phyloP scores from a whole-genome alignment of 2,329 filamentous ascomycete species.

The Cercospora zeina region DNA sequence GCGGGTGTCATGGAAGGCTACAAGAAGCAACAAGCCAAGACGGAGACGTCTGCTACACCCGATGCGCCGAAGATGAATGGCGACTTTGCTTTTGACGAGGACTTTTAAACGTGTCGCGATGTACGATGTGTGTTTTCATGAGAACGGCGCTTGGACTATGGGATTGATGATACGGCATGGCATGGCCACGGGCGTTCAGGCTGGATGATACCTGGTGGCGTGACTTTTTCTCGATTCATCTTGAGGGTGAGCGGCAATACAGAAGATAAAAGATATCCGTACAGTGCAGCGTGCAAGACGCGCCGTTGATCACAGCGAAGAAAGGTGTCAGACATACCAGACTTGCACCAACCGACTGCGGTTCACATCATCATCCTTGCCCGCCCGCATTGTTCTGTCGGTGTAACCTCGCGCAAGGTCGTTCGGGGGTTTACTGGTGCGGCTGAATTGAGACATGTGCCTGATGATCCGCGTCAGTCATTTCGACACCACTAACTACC shows the following conservation, averaged over 20 bases:
- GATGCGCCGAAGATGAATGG: slow-evolving; percentile 58
- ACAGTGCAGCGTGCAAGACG: slow-evolving; percentile 13
- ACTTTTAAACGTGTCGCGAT: slow-evolving; percentile 68
- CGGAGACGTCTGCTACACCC: slow-evolving; percentile 37
- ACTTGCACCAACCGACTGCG: neutral
- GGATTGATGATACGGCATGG: slow-evolving; percentile 17
- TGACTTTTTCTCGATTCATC: slow-evolving; percentile 6
- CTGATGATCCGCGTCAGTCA: slow-evolving; percentile 12
- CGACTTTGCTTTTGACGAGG: slow-evolving; percentile 92
- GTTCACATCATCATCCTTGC: slow-evolving; percentile 10
- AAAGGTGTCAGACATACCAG: neutral
- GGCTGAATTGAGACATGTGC: slow-evolving; percentile 16
- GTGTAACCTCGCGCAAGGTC: slow-evolving; percentile 1
- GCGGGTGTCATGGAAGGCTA: slow-evolving; percentile 95
- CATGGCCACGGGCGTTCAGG: slow-evolving; percentile 18
- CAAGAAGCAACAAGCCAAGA: slow-evolving; percentile 51
- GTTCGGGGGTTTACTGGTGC: slow-evolving; percentile 7
- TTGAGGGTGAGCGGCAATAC: slow-evolving; percentile 13
- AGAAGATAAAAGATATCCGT: slow-evolving; percentile 12
- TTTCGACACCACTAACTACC: neutral
- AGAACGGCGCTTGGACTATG: slow-evolving; percentile 20
- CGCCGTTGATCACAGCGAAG: neutral
- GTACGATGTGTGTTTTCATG: slow-evolving; percentile 20
- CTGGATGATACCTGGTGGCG: slow-evolving; percentile 16
- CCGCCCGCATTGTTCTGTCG: neutral